Conservation (phyloP, 495 filamentous ascomycete species). For the Penicillium paradoxum region DNA sequence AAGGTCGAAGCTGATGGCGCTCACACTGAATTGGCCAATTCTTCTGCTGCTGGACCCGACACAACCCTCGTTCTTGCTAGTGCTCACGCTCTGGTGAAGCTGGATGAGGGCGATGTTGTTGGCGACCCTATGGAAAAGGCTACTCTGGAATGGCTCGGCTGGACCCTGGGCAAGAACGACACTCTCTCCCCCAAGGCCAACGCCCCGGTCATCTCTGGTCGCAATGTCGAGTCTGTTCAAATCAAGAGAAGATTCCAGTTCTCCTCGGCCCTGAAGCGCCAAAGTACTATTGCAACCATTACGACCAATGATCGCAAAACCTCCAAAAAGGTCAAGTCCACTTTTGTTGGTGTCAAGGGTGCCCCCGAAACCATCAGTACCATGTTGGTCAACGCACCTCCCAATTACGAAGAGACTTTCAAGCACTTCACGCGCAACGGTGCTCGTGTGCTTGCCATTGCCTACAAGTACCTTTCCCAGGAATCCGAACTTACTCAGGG, state of each 20-base stretch:
- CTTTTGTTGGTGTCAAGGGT: constrained; percentile 93
- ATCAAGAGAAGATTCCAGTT: constrained; percentile 97
- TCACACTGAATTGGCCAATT: constrained; percentile 64
- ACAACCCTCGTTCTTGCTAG: constrained; percentile 93
- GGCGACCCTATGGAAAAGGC: constrained; percentile 99
- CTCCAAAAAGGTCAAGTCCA: constrained; percentile 68
- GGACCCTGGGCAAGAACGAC: constrained; percentile 85
- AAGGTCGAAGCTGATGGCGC: constrained; percentile 72
- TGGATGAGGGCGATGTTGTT: constrained; percentile 96
- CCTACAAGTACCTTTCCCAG: constrained; percentile 80
- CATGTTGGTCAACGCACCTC: constrained; percentile 79
- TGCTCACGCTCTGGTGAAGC: constrained; percentile 88
- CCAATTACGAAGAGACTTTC: constrained; percentile 94
- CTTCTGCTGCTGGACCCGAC: constrained; percentile 61
- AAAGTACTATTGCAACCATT: constrained; percentile 87
- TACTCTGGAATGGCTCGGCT: constrained; percentile 81
- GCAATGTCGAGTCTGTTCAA: constrained; percentile 64
- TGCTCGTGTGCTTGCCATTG: constrained; percentile 87
- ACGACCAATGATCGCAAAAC: constrained; percentile 60
- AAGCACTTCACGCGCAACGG: constrained; percentile 97
- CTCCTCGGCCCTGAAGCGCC: constrained; percentile 91
- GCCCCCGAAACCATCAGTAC: constrained; percentile 93
- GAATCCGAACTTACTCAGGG: constrained; percentile 75
- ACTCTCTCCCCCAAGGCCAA: constrained; percentile 53
- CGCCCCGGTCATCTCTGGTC: constrained; percentile 41